Percentiles rank a stretch among this genome's conserved stretches.
Evolutionary conservation across 2,329 filamentous ascomycete genomes (phyloP).

Genomic region (Alternaria triticimaculans): DNA sequence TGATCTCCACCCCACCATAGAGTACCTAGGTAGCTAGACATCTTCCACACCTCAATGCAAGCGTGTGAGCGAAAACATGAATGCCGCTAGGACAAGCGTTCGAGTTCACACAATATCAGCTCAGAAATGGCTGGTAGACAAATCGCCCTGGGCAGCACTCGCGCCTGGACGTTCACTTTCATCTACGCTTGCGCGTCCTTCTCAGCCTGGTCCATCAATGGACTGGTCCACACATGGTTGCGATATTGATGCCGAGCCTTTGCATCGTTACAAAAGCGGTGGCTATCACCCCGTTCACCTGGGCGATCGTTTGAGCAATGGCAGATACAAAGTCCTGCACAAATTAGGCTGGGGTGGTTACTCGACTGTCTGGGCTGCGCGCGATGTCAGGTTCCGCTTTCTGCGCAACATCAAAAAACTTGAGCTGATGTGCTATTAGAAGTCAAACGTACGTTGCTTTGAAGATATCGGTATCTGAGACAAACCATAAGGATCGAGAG

Average conservation of each 20-base stretch:
- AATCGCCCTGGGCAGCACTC: neutral
- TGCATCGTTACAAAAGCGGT: conserved; percentile 23
- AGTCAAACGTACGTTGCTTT: conserved; percentile 30
- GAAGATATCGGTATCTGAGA: conserved; percentile 26
- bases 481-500: conserved; percentile 15
- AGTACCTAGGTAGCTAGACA: neutral
- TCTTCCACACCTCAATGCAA: fast-evolving
- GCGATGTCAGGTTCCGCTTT: conserved; percentile 6
- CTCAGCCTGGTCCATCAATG: neutral
- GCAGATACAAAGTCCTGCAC: conserved; percentile 31
- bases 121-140: neutral
- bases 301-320: conserved; percentile 22
- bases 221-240: conserved; percentile 3
- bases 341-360: conserved; percentile 33
- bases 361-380: conserved; percentile 32
- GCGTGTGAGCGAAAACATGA: neutral
- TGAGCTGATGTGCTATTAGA: conserved; percentile 9
- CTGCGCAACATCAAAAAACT: neutral
- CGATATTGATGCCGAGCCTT: conserved; percentile 26
- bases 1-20: neutral
- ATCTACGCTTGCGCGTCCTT: neutral
- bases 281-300: conserved; percentile 31
- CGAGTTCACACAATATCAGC: fast-evolving
- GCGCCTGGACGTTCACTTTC: neutral
- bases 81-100: fast-evolving